Percentiles rank a stretch among this genome's conserved stretches.
phyloP scores from a whole-genome alignment of 164 flowering plant species.

The Vitis cinerea region DNA sequence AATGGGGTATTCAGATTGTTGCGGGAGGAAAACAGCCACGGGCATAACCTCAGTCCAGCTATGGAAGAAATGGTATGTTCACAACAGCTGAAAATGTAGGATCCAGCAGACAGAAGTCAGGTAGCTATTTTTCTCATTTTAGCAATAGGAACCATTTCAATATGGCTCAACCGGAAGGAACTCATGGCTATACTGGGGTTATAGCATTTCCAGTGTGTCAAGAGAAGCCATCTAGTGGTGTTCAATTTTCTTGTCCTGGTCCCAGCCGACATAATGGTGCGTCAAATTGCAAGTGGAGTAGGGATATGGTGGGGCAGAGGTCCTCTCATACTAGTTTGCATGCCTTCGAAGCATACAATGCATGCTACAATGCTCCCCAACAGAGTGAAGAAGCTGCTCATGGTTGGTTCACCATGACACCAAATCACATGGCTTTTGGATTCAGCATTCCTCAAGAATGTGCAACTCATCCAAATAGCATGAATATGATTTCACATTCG shows the following conservation, averaged over 20 bases:
- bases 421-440: conserved; percentile 19
- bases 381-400: conserved; percentile 21
- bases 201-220: conserved; percentile 18
- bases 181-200: conserved; percentile 19
- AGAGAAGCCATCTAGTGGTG: conserved; percentile 22
- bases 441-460: conserved; percentile 17
- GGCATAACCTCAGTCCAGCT: conserved; percentile 19
- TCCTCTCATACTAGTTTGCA: conserved; percentile 22
- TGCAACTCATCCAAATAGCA: conserved; percentile 15
- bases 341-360: conserved; percentile 20
- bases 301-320: conserved; percentile 15
- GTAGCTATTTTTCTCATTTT: conserved; percentile 18
- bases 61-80: conserved; percentile 18
- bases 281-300: conserved; percentile 29
- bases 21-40: conserved; percentile 16
- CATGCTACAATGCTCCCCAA: conserved; percentile 19
- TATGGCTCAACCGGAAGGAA: conserved; percentile 19
- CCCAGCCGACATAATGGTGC: conserved; percentile 18
- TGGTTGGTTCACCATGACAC: conserved; percentile 23
- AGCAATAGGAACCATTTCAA: conserved; percentile 14
- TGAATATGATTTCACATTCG: conserved; percentile 10
- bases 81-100: conserved; percentile 12
- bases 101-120: conserved; percentile 20
- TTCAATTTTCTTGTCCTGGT: conserved; percentile 24
- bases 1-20: conserved; percentile 18